Evolutionary conservation across 2,329 filamentous ascomycete genomes (phyloP).

Genomic region (Fusarium globosum): DNA sequence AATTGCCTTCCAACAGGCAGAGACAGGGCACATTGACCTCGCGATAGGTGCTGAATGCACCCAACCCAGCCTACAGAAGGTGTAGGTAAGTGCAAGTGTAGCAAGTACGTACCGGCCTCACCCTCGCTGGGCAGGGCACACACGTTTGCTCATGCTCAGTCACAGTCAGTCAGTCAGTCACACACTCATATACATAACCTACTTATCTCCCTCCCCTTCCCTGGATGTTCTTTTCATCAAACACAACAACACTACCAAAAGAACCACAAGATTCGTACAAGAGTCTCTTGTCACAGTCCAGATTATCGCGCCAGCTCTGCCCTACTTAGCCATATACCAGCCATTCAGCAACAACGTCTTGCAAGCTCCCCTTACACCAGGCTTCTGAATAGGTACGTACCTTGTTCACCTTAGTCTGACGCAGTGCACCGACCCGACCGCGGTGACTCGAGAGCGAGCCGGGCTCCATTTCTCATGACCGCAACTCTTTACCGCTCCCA

Average conservation of each 20-base stretch:
- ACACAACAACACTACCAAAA: constrained; percentile 63
- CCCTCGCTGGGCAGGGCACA: neutral
- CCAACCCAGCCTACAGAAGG: neutral
- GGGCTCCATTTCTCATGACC: constrained; percentile 18
- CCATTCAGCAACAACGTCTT: constrained; percentile 42
- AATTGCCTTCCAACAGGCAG: constrained; percentile 12
- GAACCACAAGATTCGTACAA: constrained; percentile 63
- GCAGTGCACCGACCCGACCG: constrained; percentile 13
- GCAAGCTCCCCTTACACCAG: constrained; percentile 42
- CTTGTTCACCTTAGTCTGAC: constrained; percentile 3
- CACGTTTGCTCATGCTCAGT: neutral
- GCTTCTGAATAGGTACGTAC: constrained; percentile 51
- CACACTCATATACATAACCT: constrained; percentile 36
- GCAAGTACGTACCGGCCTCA: constrained; percentile 37
- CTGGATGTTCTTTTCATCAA: constrained; percentile 52
- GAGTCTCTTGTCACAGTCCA: constrained; percentile 71
- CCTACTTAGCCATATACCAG: constrained; percentile 47
- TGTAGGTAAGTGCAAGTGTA: constrained; percentile 1
- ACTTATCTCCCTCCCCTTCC: constrained; percentile 46
- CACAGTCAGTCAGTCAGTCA: constrained; percentile 27
- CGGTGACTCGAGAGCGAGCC: constrained; percentile 41
- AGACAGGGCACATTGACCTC: constrained; percentile 24
- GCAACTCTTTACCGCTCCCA: constrained; percentile 11
- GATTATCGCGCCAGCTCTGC: constrained; percentile 66
- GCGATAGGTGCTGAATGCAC: constrained; percentile 9